These are phyloP conservation scores for Fusarium redolens DNA, from an alignment of 2,329 filamentous ascomycete genomes.

Conservation along the genomic window DNA sequence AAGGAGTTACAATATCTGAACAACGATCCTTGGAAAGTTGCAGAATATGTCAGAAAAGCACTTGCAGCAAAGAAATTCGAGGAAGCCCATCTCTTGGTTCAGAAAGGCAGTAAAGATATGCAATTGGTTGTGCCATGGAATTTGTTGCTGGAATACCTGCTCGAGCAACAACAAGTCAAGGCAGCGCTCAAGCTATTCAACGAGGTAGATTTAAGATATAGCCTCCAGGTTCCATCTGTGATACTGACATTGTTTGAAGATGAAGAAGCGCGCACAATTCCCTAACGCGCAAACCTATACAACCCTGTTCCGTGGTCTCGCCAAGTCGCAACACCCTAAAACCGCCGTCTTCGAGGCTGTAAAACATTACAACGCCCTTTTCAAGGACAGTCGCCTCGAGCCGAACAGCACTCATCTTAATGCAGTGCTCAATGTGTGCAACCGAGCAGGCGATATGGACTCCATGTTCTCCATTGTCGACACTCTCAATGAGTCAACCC, in stretches of 20 bases:
- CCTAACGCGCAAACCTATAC: constrained; percentile 89
- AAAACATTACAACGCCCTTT: constrained; percentile 81
- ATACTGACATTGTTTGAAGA: constrained; percentile 61
- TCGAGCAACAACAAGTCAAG: constrained; percentile 70
- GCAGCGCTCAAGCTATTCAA: constrained; percentile 86
- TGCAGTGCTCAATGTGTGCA: constrained; percentile 85
- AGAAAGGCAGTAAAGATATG: constrained; percentile 73
- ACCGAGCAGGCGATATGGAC: constrained; percentile 79
- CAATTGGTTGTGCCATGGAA: constrained; percentile 88
- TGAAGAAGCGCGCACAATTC: constrained; percentile 90
- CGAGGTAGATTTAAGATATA: constrained; percentile 66
- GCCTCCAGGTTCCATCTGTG: not conserved
- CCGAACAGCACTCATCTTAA: constrained; percentile 88
- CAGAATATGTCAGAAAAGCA: constrained; percentile 71
- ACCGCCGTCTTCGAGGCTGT: constrained; percentile 75
- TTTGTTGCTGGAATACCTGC: constrained; percentile 77
- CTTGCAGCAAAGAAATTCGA: constrained; percentile 70
- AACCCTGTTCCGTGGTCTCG: constrained; percentile 81
- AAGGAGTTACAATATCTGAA: constrained; percentile 71
- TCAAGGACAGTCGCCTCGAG: constrained; percentile 69
- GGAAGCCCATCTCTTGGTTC: constrained; percentile 75
- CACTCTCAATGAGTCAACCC: constrained; percentile 73
- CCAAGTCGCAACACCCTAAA: constrained; percentile 66
- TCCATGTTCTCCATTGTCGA: constrained; percentile 80
- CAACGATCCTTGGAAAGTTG: constrained; percentile 77